Evolutionary conservation across 2,329 filamentous ascomycete species (phyloP).

Genomic region (Sporothrix phasma): DNA sequence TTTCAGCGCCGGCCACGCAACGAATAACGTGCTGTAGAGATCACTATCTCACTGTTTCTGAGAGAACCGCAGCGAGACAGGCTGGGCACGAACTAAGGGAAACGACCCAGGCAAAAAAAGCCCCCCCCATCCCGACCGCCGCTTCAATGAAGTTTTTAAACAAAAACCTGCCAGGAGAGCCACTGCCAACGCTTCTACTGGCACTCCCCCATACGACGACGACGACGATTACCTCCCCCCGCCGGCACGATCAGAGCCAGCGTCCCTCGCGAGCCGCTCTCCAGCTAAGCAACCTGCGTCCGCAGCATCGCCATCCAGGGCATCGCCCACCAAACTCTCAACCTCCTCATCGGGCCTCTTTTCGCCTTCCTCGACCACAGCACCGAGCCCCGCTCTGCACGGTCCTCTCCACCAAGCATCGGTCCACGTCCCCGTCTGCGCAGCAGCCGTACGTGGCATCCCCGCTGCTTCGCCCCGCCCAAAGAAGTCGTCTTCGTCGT

Average conservation of each 20-base stretch:
- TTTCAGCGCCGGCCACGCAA: constrained; percentile 7
- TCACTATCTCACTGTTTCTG: not conserved
- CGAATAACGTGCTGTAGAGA: not conserved
- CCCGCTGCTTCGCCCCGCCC: constrained; percentile 1
- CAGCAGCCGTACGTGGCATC: not conserved
- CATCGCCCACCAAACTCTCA: not conserved
- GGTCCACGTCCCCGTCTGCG: constrained; percentile 1
- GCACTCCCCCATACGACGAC: constrained; percentile 27
- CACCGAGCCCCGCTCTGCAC: constrained; percentile 23
- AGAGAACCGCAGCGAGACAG: not conserved
- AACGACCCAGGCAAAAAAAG: constrained; percentile 8
- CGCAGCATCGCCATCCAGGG: constrained; percentile 15
- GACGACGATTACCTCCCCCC: constrained; percentile 23
- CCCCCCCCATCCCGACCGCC: constrained; percentile 2
- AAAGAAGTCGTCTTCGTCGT: constrained; percentile 9
- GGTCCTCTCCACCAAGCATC: constrained; percentile 20
- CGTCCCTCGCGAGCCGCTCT: constrained; percentile 20
- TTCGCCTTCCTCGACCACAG: not conserved
- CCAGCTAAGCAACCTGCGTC: constrained; percentile 25
- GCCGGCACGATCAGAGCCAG: constrained; percentile 15
- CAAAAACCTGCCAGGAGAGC: constrained; percentile 38
- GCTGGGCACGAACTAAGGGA: not conserved
- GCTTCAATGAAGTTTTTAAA: constrained; percentile 43
- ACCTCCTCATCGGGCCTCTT: too few species aligned
- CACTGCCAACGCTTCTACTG: constrained; percentile 27